Conservation (phyloP, 306 rosid genomes). For the Medicago arabica region DNA sequence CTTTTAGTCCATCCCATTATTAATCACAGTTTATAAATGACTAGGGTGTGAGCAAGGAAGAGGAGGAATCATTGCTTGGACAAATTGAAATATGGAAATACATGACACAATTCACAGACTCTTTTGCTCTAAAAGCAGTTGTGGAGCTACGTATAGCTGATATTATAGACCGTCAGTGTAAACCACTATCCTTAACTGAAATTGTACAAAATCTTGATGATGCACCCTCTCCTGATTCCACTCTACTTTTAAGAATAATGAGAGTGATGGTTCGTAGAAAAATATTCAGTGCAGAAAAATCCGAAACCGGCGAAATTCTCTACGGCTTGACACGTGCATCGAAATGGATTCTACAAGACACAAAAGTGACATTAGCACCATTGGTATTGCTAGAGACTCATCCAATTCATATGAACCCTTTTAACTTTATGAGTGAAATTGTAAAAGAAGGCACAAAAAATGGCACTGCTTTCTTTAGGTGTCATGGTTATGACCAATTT, state of each 20-base stretch:
- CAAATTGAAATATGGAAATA: slow-evolving; percentile 55
- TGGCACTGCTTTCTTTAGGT: slow-evolving; percentile 55
- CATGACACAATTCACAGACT: slow-evolving; percentile 49
- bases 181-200: slow-evolving; percentile 43
- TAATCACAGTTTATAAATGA: not conserved
- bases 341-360: slow-evolving; percentile 49
- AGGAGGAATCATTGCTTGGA: slow-evolving; percentile 49
- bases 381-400: slow-evolving; percentile 52
- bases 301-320: slow-evolving; percentile 42
- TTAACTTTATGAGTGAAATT: slow-evolving; percentile 37
- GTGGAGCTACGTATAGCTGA: slow-evolving; percentile 52
- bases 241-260: slow-evolving; percentile 44
- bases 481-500: slow-evolving; percentile 57
- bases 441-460: slow-evolving; percentile 45
- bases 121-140: slow-evolving; percentile 45
- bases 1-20: not conserved
- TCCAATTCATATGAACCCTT: slow-evolving; percentile 47
- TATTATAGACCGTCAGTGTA: slow-evolving; percentile 49
- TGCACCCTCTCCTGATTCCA: slow-evolving; percentile 48
- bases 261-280: slow-evolving; percentile 50
- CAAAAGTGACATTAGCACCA: slow-evolving; percentile 51
- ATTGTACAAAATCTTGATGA: slow-evolving; percentile 39
- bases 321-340: slow-evolving; percentile 48
- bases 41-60: slow-evolving; percentile 43
- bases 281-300: slow-evolving; percentile 44